phyloP scores from a whole-genome alignment of 768 basidiomycete species.

The Mycena leptocephala region DNA sequence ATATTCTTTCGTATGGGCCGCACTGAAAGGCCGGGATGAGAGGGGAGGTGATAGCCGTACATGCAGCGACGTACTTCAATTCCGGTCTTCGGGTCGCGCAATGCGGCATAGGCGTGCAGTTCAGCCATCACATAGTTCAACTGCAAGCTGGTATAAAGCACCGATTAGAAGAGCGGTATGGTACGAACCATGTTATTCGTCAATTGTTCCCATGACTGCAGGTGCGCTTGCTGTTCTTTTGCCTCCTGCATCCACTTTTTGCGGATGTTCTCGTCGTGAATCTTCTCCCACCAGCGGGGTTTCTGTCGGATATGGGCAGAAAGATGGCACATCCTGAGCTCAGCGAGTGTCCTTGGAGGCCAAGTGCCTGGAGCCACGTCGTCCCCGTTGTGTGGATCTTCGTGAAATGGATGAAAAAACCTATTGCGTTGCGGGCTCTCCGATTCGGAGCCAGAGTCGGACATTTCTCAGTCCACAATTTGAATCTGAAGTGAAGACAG shows the following conservation, averaged over 20 bases:
- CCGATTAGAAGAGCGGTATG: not conserved
- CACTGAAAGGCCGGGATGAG: slow-evolving; percentile 22
- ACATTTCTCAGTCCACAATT: too few relatives aligned
- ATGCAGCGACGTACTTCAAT: slow-evolving; percentile 28
- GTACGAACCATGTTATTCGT: slow-evolving; percentile 35
- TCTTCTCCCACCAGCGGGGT: slow-evolving; percentile 31
- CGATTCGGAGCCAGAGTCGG: not conserved
- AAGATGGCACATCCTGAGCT: slow-evolving; percentile 32
- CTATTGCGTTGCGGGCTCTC: not conserved
- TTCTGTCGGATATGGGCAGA: slow-evolving; percentile 31
- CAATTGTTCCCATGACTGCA: slow-evolving; percentile 6
- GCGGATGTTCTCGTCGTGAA: slow-evolving; percentile 22
- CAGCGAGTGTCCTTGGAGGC: slow-evolving; percentile 25
- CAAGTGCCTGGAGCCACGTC: not conserved
- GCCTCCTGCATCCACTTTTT: slow-evolving; percentile 34
- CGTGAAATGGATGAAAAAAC: slow-evolving; percentile 24
- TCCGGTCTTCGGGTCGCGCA: slow-evolving; percentile 35
- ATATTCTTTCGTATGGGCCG: slow-evolving; percentile 36
- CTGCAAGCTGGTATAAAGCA: not conserved
- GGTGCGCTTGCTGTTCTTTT: slow-evolving; percentile 17
- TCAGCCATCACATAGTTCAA: slow-evolving; percentile 38
- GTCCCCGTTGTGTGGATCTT: not conserved
- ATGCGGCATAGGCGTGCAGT: slow-evolving; percentile 34
- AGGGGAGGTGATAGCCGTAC: not conserved
- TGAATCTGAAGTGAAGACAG: too few relatives aligned